Conservation (phyloP, 768 basidiomycete genomes). For the Termitomyces sp. region DNA sequence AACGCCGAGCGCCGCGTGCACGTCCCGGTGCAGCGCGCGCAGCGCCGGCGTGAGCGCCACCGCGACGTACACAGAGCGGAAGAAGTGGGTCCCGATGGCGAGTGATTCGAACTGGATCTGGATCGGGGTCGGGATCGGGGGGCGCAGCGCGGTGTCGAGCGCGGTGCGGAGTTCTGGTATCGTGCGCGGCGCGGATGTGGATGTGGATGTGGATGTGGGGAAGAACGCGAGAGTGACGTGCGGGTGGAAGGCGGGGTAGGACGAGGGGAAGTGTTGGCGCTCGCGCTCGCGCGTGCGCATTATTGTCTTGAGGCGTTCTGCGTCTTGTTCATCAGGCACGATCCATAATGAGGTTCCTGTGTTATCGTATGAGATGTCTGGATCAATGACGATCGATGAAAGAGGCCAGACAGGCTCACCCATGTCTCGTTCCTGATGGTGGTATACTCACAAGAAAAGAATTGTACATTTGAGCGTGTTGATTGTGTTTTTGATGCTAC, state of each 20-base stretch:
- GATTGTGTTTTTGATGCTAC: not conserved
- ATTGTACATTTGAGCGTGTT: not conserved
- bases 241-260: constrained; percentile 59
- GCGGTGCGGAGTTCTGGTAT: constrained; percentile 31
- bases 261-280: constrained; percentile 21
- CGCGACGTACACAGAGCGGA: constrained; percentile 62
- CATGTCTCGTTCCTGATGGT: not conserved
- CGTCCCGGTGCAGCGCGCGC: constrained; percentile 36
- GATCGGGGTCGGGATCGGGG: too few species aligned
- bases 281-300: constrained; percentile 32
- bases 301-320: constrained; percentile 34
- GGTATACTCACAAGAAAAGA: not conserved
- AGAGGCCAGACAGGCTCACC: constrained; percentile 6
- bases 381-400: not conserved
- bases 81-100: constrained; percentile 57
- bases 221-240: constrained; percentile 64
- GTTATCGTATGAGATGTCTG: not conserved
- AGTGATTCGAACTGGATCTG: constrained; percentile 45
- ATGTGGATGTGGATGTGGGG: constrained; percentile 21
- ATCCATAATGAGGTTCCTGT: constrained; percentile 67
- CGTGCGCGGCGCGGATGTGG: constrained; percentile 11
- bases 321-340: constrained; percentile 45
- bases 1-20: constrained; percentile 33
- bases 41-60: constrained; percentile 42
- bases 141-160: constrained; percentile 18